Evolutionary conservation across 164 flowering plant species (phyloP).

Genomic region (Chloranthus sessilifolius): DNA sequence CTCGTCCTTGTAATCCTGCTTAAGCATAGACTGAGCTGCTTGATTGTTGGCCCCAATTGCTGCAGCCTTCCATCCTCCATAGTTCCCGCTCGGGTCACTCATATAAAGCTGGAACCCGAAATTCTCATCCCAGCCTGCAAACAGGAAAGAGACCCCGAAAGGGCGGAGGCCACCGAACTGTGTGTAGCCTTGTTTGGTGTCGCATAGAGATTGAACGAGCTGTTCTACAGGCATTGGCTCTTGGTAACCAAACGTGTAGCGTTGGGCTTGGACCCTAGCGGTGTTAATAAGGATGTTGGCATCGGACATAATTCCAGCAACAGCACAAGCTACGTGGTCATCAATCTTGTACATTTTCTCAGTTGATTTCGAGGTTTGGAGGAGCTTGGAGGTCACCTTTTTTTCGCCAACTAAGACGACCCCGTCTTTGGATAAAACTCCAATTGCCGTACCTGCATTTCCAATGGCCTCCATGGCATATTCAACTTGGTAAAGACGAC

Average conservation of each 20-base stretch:
- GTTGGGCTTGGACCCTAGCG: slow-evolving; percentile 21
- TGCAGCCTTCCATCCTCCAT: slow-evolving; percentile 21
- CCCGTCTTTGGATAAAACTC: slow-evolving; percentile 16
- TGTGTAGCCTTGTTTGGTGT: slow-evolving; percentile 21
- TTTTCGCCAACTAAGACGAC: slow-evolving; percentile 23
- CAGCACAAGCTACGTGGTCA: slow-evolving; percentile 19
- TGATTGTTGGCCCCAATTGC: slow-evolving; percentile 19
- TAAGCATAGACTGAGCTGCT: slow-evolving; percentile 21
- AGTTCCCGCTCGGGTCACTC: slow-evolving; percentile 21
- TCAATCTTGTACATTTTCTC: slow-evolving; percentile 23
- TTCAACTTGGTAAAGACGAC: slow-evolving; percentile 24
- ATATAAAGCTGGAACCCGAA: slow-evolving; percentile 17
- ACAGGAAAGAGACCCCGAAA: slow-evolving; percentile 19
- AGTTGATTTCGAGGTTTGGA: slow-evolving; percentile 18
- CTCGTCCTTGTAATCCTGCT: slow-evolving; percentile 21
- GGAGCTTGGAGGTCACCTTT: slow-evolving; percentile 25
- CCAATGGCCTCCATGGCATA: slow-evolving; percentile 25
- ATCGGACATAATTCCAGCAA: slow-evolving; percentile 22
- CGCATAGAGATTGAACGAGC: slow-evolving; percentile 16
- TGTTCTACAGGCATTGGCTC: slow-evolving; percentile 24
- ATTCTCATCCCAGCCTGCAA: slow-evolving; percentile 20
- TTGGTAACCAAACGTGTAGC: slow-evolving; percentile 14
- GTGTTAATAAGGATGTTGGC: slow-evolving; percentile 21
- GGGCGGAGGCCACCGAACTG: slow-evolving; percentile 24
- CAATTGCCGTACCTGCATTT: slow-evolving; percentile 23